Conservation (phyloP, 2,329 filamentous ascomycete species). For the Rutstroemia sp. region DNA sequence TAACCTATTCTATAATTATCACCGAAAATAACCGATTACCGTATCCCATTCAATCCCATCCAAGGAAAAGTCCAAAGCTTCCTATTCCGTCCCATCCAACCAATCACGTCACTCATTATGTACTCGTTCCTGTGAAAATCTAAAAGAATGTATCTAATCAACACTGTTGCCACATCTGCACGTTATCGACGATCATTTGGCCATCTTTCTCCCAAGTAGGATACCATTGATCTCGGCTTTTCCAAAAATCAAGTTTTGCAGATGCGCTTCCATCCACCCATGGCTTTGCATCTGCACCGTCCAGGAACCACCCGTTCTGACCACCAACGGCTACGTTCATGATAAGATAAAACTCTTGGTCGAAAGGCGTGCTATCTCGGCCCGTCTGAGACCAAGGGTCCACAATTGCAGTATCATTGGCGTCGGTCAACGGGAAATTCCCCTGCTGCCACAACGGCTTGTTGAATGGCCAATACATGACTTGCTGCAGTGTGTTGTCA, state of each 20-base stretch:
- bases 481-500: conserved; percentile 71
- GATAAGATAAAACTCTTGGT: conserved; percentile 69
- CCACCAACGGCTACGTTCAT: conserved; percentile 69
- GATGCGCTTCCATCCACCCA: conserved; percentile 65
- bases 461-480: conserved; percentile 71
- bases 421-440: conserved; percentile 53
- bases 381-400: conserved; percentile 60
- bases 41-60: not conserved
- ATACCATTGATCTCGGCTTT: conserved; percentile 55
- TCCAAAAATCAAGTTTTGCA: conserved; percentile 72
- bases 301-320: conserved; percentile 78
- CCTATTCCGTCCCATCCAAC: not conserved
- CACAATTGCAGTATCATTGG: conserved; percentile 57
- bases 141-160: conserved; percentile 33
- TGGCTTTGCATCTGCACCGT: conserved; percentile 64
- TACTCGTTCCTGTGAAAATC: not conserved
- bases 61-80: not conserved
- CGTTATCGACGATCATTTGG: conserved; percentile 60
- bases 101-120: not conserved
- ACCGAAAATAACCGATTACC: not conserved
- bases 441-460: conserved; percentile 61
- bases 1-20: conserved; percentile 2
- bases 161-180: conserved; percentile 65
- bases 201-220: conserved; percentile 61
- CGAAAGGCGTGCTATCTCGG: conserved; percentile 61